Evolutionary conservation across 179 eudicot species (phyloP).

Genomic region (Carnegiea gigantea): DNA sequence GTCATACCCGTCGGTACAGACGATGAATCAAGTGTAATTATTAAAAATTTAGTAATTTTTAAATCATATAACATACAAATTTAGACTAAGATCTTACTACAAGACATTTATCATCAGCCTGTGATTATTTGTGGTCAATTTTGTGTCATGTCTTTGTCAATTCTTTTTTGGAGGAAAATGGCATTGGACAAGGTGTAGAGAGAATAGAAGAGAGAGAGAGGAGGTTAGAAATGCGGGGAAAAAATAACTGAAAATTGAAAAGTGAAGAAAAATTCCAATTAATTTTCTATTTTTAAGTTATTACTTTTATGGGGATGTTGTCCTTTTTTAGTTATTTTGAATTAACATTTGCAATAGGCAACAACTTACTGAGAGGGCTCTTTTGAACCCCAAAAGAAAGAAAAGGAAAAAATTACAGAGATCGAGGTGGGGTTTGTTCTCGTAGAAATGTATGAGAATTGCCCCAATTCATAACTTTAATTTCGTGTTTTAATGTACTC

Average conservation of each 20-base stretch:
- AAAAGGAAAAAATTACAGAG: not conserved
- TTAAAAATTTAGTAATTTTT: too few relatives aligned
- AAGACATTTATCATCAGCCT: too few relatives aligned
- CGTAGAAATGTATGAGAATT: constrained; percentile 6
- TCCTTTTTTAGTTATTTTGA: not conserved
- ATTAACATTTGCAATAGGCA: not conserved
- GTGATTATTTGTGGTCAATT: too few relatives aligned
- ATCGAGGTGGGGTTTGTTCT: not conserved
- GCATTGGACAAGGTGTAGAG: not conserved
- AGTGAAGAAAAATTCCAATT: not conserved
- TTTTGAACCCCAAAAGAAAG: not conserved
- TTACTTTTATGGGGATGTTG: not conserved
- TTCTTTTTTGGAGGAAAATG: not conserved
- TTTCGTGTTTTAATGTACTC: not conserved
- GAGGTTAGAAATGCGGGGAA: not conserved
- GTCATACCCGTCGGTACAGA: too few relatives aligned
- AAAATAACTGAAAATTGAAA: not conserved
- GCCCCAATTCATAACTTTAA: not conserved
- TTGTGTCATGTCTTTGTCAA: too few relatives aligned
- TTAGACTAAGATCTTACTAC: too few relatives aligned
- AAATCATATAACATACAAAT: too few relatives aligned
- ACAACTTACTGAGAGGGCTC: not conserved
- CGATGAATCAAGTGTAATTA: too few relatives aligned
- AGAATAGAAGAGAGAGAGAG: not conserved
- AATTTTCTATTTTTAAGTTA: not conserved